phyloP scores from a whole-genome alignment of 1,139 yeast species.

The Debaryomyces subglobosus region DNA sequence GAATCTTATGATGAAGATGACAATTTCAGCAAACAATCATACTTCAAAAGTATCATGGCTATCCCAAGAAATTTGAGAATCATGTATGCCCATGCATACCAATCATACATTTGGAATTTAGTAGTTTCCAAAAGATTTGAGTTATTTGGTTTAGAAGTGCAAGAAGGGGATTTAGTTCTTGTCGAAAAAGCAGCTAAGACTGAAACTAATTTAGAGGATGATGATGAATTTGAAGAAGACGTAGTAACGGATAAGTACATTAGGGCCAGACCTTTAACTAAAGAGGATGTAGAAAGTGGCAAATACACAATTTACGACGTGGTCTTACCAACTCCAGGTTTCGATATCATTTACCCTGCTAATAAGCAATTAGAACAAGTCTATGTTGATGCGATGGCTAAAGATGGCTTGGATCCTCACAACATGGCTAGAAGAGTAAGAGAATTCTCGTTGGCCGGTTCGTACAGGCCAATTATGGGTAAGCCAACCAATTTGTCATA shows the following conservation, averaged over 20 bases:
- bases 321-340: constrained; percentile 94
- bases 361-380: constrained; percentile 62
- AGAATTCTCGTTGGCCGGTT: constrained; percentile 91
- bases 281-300: constrained; percentile 65
- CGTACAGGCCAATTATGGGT: constrained; percentile 77
- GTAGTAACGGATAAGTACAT: constrained; percentile 54
- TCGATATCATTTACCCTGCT: constrained; percentile 79
- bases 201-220: constrained; percentile 34
- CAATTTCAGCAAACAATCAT: constrained; percentile 51
- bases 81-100: constrained; percentile 98
- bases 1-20: constrained; percentile 49
- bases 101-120: constrained; percentile 90
- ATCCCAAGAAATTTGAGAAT: constrained; percentile 90
- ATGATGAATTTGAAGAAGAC: constrained; percentile 65
- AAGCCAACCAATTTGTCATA: constrained; percentile 70
- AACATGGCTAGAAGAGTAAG: constrained; percentile 82
- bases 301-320: constrained; percentile 76
- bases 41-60: constrained; percentile 81
- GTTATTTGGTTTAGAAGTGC: constrained; percentile 67
- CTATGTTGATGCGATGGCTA: constrained; percentile 74
- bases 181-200: constrained; percentile 35
- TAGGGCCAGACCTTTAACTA: constrained; percentile 71
- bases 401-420: constrained; percentile 81
- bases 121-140: constrained; percentile 81
- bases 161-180: constrained; percentile 82